Evolutionary conservation across 2,329 filamentous ascomycete species (phyloP).

Genomic region (Epichloe aotearoae): DNA sequence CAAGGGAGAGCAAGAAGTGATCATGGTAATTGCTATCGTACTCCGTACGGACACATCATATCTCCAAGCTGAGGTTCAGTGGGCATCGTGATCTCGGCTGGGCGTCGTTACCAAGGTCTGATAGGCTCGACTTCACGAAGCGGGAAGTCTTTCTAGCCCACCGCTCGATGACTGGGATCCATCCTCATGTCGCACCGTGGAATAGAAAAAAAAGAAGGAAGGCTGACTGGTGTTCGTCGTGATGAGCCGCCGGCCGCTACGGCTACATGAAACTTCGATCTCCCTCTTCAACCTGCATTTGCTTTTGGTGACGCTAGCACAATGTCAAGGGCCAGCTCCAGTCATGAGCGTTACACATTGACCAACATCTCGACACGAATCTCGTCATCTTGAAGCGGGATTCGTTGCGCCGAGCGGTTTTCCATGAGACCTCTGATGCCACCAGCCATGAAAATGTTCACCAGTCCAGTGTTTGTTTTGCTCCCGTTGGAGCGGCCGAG

Average conservation of each 20-base stretch:
- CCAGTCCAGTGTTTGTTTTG: constrained; percentile 26
- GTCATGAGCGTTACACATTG: neutral
- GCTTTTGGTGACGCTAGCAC: neutral
- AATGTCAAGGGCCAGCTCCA: neutral
- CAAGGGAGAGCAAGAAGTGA: neutral
- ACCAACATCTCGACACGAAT: neutral
- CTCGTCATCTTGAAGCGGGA: neutral
- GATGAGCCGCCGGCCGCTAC: neutral
- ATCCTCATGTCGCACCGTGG: too few species aligned
- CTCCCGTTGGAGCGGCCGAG: constrained; percentile 11
- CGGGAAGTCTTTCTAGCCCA: too few species aligned
- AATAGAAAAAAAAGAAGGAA: neutral
- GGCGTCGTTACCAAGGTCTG: neutral
- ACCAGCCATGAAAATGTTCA: constrained; percentile 11
- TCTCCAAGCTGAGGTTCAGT: neutral
- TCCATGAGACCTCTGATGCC: too few species aligned
- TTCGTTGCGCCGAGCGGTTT: too few species aligned
- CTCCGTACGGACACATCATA: neutral
- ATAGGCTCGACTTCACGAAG: too few species aligned
- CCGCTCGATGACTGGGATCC: too few species aligned
- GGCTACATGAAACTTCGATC: neutral
- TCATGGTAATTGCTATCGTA: neutral
- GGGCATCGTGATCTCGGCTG: neutral
- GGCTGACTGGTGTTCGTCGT: neutral
- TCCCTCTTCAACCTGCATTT: neutral